These are phyloP conservation scores for maize (Zea mays) DNA, from an alignment of 176 grass and related monocot species.

Conservation along the genomic window Zm-B73-REFERENCE-NAM-5.0 NC_050096.1:205872001-205872500, in stretches of 20 bases:
- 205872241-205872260: constrained; percentile 1
- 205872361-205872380: background rate
- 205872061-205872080: constrained; percentile 66
- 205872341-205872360: background rate
- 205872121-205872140: background rate
- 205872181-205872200: background rate
- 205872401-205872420: background rate
- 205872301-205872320: background rate
- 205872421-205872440: too few relatives aligned
- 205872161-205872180: background rate
- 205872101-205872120: background rate
- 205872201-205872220: background rate
- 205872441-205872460: too few relatives aligned
- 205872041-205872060: constrained; percentile 62
- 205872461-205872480: too few relatives aligned
- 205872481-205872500: too few relatives aligned
- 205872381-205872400: background rate
- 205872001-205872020: constrained; percentile 56
- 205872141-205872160: constrained; percentile 9
- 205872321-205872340: background rate
- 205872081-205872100: constrained; percentile 14
- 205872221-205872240: background rate
- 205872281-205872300: background rate
- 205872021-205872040: constrained; percentile 45
- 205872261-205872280: background rate